Percentiles rank a stretch among this genome's conserved stretches.
These are phyloP conservation scores for Phytophthora pinifolia DNA, from an alignment of 352 stramenopile species.

Conservation along the genomic window DNA sequence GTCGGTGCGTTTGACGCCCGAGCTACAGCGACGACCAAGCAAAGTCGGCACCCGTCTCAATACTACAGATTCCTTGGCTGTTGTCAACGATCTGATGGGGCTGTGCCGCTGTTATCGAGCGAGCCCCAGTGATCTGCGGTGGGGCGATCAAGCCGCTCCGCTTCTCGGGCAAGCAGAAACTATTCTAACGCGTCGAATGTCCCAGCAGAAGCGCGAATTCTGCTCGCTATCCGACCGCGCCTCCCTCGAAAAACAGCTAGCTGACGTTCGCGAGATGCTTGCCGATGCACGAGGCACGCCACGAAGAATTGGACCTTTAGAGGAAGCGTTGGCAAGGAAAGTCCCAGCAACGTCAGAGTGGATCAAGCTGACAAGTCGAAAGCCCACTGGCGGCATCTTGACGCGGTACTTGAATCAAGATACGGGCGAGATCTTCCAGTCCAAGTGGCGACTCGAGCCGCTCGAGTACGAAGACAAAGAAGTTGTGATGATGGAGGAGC, in stretches of 20 bases:
- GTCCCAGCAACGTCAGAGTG: conserved; percentile 60
- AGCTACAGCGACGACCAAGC: conserved; percentile 22
- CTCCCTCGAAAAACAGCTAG: conserved; percentile 23
- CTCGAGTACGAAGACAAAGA: conserved; percentile 62
- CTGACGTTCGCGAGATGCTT: conserved; percentile 14
- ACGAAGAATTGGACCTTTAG: conserved; percentile 23
- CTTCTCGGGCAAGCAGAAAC: conserved; percentile 24
- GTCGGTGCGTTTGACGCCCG: conserved; percentile 22
- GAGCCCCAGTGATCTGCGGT: conserved; percentile 23
- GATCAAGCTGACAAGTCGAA: conserved; percentile 36
- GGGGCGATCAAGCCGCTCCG: conserved; percentile 16
- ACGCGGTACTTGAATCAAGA: conserved; percentile 68
- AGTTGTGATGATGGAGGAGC: conserved; percentile 17
- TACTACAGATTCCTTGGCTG: conserved; percentile 12
- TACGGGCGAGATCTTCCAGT: conserved; percentile 38
- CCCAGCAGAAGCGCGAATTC: conserved; percentile 15
- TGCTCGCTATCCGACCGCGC: conserved; percentile 5
- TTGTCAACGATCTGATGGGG: conserved; percentile 34
- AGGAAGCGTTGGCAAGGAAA: conserved; percentile 30
- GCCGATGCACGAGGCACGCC: conserved; percentile 4
- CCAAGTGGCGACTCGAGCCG: conserved; percentile 29
- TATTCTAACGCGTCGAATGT: conserved; percentile 17
- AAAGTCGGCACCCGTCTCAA: conserved; percentile 16
- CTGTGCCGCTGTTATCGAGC: conserved; percentile 46
- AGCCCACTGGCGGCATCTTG: not conserved